These are phyloP conservation scores for Trametes meyenii DNA, from an alignment of 768 basidiomycete species.

Conservation along the genomic window DNA sequence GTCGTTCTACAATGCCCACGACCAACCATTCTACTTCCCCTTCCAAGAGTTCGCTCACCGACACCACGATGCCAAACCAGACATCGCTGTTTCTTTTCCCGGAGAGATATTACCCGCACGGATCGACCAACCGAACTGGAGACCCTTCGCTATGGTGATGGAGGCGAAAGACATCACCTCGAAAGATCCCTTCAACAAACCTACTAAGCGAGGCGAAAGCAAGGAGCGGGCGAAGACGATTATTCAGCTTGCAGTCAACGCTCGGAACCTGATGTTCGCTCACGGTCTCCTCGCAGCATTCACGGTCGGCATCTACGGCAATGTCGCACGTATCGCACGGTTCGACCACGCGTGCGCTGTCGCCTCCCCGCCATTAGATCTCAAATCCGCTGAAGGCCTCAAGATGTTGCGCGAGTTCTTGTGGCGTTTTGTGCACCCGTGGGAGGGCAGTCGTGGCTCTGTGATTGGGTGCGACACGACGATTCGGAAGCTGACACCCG, in stretches of 20 bases:
- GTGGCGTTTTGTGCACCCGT: slow-evolving; percentile 20
- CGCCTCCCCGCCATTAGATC: slow-evolving; percentile 5
- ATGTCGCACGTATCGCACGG: slow-evolving; percentile 10
- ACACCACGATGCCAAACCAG: slow-evolving; percentile 5
- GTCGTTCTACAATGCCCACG: slow-evolving; percentile 13
- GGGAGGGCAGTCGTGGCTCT: background rate
- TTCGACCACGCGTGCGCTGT: slow-evolving; percentile 18
- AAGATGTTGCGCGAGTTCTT: slow-evolving; percentile 9
- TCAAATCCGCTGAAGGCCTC: background rate
- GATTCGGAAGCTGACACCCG: background rate
- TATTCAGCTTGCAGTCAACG: slow-evolving; percentile 7
- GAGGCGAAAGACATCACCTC: background rate
- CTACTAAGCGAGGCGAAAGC: background rate
- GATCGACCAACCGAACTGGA: background rate
- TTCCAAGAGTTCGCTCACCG: slow-evolving; percentile 12
- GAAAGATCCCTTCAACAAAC: slow-evolving; percentile 1
- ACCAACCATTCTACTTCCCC: slow-evolving; percentile 10
- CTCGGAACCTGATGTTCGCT: slow-evolving; percentile 4
- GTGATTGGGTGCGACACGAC: slow-evolving; percentile 13
- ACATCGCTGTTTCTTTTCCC: slow-evolving; percentile 4
- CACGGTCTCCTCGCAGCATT: slow-evolving; percentile 8
- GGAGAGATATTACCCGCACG: background rate
- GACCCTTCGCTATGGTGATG: slow-evolving; percentile 6
- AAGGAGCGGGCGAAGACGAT: background rate
- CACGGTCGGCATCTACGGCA: slow-evolving; percentile 12